These are phyloP conservation scores for Kalmusia sp. DNA, from an alignment of 2,329 filamentous ascomycete species.

Conservation along the genomic window DNA sequence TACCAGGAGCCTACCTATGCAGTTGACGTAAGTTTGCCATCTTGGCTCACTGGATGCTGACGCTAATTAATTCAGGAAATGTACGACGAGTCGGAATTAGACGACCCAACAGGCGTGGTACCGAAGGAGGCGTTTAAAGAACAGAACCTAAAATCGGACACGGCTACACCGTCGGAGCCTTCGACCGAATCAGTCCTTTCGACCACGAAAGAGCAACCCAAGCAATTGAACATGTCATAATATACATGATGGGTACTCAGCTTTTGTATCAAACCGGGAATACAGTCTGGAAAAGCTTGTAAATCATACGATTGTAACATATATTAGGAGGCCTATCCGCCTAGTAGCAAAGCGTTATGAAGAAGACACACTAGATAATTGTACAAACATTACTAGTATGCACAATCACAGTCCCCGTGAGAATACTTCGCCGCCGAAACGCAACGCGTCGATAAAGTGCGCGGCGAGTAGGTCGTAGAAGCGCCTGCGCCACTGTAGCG, in stretches of 20 bases:
- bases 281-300: too few species aligned
- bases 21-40: conserved; percentile 15
- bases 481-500: conserved; percentile 24
- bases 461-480: conserved; percentile 16
- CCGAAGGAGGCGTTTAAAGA: conserved; percentile 7
- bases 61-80: conserved; percentile 8
- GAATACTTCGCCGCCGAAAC: background rate
- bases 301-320: background rate
- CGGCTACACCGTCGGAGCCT: conserved; percentile 11
- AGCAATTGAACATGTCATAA: conserved; percentile 21
- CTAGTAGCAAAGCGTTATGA: background rate
- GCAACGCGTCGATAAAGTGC: background rate
- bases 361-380: background rate
- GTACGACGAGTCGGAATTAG: conserved; percentile 4
- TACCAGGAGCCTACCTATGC: conserved; percentile 32
- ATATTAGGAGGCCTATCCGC: background rate
- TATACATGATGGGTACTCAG: too few species aligned
- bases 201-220: conserved; percentile 20
- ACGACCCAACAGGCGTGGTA: conserved; percentile 10
- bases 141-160: conserved; percentile 1
- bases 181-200: conserved; percentile 10
- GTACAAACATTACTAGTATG: background rate
- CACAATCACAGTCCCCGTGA: background rate
- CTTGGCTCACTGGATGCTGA: background rate
- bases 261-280: too few species aligned